Base-by-base conservation (phyloP, 2,329 filamentous ascomycete species). In the Arachnopeziza araneosa region DNA sequence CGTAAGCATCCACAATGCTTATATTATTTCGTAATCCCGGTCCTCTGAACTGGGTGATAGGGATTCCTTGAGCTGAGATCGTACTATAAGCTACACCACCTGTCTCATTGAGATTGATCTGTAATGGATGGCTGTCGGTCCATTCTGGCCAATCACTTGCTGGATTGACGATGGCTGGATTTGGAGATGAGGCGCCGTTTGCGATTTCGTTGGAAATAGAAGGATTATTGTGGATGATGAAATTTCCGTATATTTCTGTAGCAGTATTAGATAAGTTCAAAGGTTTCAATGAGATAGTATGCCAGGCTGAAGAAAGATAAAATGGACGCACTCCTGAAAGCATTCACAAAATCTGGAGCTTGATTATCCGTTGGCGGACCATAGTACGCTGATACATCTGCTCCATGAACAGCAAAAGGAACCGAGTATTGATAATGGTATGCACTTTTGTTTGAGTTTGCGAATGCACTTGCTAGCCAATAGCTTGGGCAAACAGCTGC, bases 401-500 rank as follows among this genome's bases (percentile, higher is more conserved):
- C 58, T 8, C 70, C 74, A 60, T 78, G 75, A 8, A 68, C 60
- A 1, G 72, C 70, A 22, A 72, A 68, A 0, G 72, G 70, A 6
- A 75, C 69, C 1, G 72, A 74, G 65, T 75, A 79, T 62, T 80
- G 77, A 62, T 79, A 79, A 58, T 77, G 76, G 69, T 73, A 80
- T 50, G 71, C 63, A 64, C 36, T 63, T 66, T 57, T 56, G 6
- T 71, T 72, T 3, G 63, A 52, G 1, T 69, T 71, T 1, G 70
- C 68, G 60, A 75, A 83, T 1, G 79, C 78, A 50, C 75, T 72
- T 1, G 76, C 75, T 48, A 82, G 71, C 79, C 79, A 83, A 69
- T 83, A 82, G 1, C 76, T 75, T 0, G 80, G 78, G 64, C 81
- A 83, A n/a, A 80, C 74, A 57, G 83, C 82, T 0, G 79, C 81